A percentile compares a stretch with the other conserved stretches of the same genome.
These are phyloP conservation scores for Candida dubliniensis DNA, from an alignment of 1,139 yeast genomes.

Conservation along the genomic window DNA sequence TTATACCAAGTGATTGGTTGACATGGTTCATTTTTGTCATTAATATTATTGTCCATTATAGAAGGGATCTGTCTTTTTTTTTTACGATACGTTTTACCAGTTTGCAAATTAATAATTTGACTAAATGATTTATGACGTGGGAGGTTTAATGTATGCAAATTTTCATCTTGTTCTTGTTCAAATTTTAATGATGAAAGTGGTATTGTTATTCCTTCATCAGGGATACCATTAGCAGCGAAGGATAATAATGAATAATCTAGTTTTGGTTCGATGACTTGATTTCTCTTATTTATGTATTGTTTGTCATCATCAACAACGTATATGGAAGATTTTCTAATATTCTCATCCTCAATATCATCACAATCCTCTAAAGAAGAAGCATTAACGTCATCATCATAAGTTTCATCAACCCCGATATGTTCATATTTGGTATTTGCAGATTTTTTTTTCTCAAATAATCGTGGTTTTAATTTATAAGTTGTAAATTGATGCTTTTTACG, in stretches of 20 bases:
- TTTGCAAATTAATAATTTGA: conserved; percentile 21
- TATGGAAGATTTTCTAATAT: conserved; percentile 1
- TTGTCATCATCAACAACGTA: conserved; percentile 2
- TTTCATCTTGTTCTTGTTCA: conserved; percentile 12
- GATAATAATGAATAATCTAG: too few species aligned
- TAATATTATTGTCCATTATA: conserved; percentile 13
- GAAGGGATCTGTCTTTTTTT: conserved; percentile 2
- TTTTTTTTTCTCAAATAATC: conserved; percentile 14
- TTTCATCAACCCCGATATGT: not conserved
- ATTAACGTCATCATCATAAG: conserved; percentile 2
- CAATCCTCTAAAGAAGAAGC: not conserved
- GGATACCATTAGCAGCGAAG: not conserved
- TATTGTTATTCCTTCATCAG: conserved; percentile 15
- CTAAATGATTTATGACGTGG: conserved; percentile 29
- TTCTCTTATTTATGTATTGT: conserved; percentile 12
- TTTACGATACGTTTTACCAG: conserved; percentile 2
- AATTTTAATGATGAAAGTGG: conserved; percentile 25
- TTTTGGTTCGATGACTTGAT: conserved; percentile 8
- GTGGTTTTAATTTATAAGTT: conserved; percentile 15
- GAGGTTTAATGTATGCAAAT: conserved; percentile 5
- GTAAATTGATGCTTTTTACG: conserved; percentile 6
- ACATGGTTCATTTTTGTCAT: conserved; percentile 27
- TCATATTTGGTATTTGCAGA: conserved; percentile 3
- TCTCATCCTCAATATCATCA: conserved; percentile 2
- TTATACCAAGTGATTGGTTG: conserved; percentile 52